Conservation (phyloP, 495 filamentous ascomycete species). For the Massariosphaeria phaeospora region DNA sequence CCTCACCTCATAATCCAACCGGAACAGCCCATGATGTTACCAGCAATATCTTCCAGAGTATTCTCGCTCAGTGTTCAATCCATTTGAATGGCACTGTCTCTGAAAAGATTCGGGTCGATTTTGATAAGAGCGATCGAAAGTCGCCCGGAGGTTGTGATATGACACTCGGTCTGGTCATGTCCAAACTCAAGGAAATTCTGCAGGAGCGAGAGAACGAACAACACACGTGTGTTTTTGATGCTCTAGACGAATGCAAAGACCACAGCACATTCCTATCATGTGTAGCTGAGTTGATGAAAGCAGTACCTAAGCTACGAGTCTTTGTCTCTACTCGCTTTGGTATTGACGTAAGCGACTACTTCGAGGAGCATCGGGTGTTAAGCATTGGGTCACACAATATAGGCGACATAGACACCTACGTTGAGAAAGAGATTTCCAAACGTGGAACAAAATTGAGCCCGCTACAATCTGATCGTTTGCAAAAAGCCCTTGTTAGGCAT, state of each 20-base stretch:
- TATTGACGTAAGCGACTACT: neutral
- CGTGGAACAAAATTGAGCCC: neutral
- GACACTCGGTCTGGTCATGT: neutral
- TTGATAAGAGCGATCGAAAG: conserved; percentile 1
- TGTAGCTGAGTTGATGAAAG: neutral
- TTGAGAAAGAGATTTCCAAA: neutral
- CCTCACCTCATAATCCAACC: neutral
- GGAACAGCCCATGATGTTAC: neutral
- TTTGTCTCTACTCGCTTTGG: conserved; percentile 4
- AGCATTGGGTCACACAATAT: neutral
- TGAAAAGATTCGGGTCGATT: neutral
- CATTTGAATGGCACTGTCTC: neutral
- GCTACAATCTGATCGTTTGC: neutral
- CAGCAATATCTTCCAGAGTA: neutral
- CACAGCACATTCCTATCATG: neutral
- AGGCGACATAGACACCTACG: neutral
- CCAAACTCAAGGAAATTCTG: neutral
- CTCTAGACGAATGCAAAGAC: conserved; percentile 1
- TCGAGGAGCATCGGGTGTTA: neutral
- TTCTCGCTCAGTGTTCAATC: neutral
- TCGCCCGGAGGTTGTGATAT: conserved; percentile 2
- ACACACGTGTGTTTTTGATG: neutral
- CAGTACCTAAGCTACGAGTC: neutral
- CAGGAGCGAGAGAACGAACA: neutral
- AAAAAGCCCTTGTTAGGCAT: neutral